Conservation (phyloP, 495 filamentous ascomycete species). For the Lepraria neglecta region DNA sequence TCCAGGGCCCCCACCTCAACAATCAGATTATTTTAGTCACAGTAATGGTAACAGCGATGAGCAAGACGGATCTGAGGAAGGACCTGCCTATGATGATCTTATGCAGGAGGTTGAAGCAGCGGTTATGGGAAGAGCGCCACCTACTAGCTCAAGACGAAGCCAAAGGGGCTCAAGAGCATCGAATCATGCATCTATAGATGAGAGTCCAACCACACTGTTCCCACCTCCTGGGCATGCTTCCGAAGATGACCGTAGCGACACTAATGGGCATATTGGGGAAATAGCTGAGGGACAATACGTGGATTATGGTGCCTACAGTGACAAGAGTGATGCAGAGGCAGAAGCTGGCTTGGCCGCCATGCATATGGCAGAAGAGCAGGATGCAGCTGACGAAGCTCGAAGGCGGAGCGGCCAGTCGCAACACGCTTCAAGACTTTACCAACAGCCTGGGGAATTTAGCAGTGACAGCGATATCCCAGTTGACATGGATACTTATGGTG, state of each 20-base stretch:
- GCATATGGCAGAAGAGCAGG: conserved; percentile 78
- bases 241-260: conserved; percentile 43
- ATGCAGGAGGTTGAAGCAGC: conserved; percentile 46
- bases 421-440: conserved; percentile 23
- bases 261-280: conserved; percentile 49
- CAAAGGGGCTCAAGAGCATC: conserved; percentile 27
- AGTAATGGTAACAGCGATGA: conserved; percentile 25
- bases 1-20: conserved; percentile 49
- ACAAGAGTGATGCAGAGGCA: conserved; percentile 88
- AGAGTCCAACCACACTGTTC: conserved; percentile 23
- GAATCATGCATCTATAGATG: conserved; percentile 28
- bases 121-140: conserved; percentile 34
- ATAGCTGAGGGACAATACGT: conserved; percentile 41
- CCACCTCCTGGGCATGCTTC: conserved; percentile 30
- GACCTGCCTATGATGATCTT: conserved; percentile 39
- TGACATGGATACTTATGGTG: conserved; percentile 67
- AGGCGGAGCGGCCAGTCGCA: conserved; percentile 47
- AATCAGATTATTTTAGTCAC: conserved; percentile 27
- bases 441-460: conserved; percentile 37
- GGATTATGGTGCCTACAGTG: conserved; percentile 52
- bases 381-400: conserved; percentile 50
- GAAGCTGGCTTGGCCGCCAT: conserved; percentile 79
- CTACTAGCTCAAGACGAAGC: conserved; percentile 29
- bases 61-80: conserved; percentile 19
- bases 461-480: conserved; percentile 66